Evolutionary conservation across 164 flowering plant genomes (phyloP), one percentile per base, ranked within the genome.

Genomic region (Magnolia changhungtana): DNA sequence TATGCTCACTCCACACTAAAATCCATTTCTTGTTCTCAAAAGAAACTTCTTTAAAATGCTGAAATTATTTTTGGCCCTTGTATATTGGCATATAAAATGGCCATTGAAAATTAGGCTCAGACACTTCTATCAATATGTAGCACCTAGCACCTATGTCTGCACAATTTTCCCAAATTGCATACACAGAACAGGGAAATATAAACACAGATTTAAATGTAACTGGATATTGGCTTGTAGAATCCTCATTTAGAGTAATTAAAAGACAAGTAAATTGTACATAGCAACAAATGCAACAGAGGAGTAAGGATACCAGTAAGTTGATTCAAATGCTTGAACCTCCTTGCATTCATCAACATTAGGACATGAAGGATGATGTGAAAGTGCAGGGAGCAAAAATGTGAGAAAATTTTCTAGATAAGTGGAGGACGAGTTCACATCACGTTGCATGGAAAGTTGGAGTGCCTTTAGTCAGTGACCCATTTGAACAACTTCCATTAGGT

Each of bases 341-440:
- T 81, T 87, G 89, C 94, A 86, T 75, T 90, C 89, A 75, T 90
- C 92, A 75, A 87, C 66, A 84, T 88, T 73, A 67, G 99, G 98
- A 78, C 88, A 94, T 59, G 91, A 82, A 76, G 88, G 84, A 82
- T 87, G 90, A 86, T 96, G 97, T 72, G 98, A 96, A 84, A 96
- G 89, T 24, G 88, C 84, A 83, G 91, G 97, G 76, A 96, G 89
- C 85, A 91, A 76, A 84, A 87, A 89, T 37, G 97, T 87, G 21
- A 94, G 87, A 45, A 94, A 88, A 79, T 82, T 81, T 79, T 92
- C 98, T 45, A 97, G 97, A 83, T 92, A 90, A 51, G 79, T 23
- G 24, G 24, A 74, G 20, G 70, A 67, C 7, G 89, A 81, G 76
- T 80, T 89, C 76, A 85, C 82, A 81, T 94, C 98, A 85, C 82